phyloP scores from a whole-genome alignment of 2,329 filamentous ascomycete genomes.

The Myriosclerotinia duriaeana region DNA sequence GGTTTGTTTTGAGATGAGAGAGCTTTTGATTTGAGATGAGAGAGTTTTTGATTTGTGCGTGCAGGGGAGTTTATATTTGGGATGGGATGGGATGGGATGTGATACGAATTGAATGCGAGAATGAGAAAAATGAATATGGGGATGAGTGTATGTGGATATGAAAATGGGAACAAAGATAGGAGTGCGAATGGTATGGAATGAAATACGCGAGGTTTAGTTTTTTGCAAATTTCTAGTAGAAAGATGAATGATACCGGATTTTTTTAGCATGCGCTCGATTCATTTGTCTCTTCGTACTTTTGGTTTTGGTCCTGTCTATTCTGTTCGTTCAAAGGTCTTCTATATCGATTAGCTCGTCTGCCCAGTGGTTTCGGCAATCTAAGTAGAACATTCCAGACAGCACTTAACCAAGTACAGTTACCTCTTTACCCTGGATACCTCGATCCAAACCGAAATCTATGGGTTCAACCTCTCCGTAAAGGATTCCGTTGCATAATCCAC shows the following conservation, averaged over 20 bases:
- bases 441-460: too few species aligned
- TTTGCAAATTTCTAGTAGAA: neutral
- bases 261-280: too few species aligned
- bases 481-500: too few species aligned
- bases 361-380: neutral
- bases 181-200: neutral
- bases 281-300: neutral
- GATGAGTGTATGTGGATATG: neutral
- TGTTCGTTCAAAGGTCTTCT: neutral
- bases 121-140: neutral
- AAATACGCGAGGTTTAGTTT: neutral
- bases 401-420: too few species aligned
- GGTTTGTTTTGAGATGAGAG: neutral
- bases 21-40: neutral
- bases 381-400: too few species aligned
- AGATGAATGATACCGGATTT: constrained; percentile 6
- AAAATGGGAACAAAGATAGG: neutral
- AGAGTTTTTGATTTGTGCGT: neutral
- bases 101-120: neutral
- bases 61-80: neutral
- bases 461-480: too few species aligned
- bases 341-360: too few species aligned
- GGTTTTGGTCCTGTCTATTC: neutral
- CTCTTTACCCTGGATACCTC: too few species aligned
- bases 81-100: neutral